A percentile compares a stretch with the other conserved stretches of the same genome.
These are phyloP conservation scores for Rhytidiadelphus loreus DNA, from an alignment of 225 moss, liverwort and hornwort genomes.

Conservation along the genomic window DNA sequence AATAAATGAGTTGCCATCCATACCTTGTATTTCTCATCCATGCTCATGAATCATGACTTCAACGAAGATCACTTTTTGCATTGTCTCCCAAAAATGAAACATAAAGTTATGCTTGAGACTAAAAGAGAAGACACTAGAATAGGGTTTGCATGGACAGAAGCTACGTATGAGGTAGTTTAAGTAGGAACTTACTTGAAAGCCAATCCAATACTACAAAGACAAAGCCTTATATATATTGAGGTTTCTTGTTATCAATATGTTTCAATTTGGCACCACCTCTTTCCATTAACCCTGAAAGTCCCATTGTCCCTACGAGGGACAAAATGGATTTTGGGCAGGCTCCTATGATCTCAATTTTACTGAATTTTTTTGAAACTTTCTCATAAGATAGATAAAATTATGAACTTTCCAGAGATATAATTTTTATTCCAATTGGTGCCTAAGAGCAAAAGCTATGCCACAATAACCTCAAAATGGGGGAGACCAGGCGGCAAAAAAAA, in stretches of 20 bases:
- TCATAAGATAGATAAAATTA: no score
- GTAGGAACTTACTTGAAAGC: fast-evolving
- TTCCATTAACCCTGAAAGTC: no score
- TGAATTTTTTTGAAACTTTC: no score
- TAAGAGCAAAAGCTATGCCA: no score
- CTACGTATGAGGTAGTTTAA: not conserved
- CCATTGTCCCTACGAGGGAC: no score
- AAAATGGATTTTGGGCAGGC: no score
- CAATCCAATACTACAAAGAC: no score
- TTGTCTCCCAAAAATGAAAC: not conserved
- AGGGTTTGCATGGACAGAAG: not conserved
- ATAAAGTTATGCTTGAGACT: not conserved
- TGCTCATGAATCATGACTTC: not conserved
- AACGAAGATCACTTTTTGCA: not conserved
- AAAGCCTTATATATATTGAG: not conserved
- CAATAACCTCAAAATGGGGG: no score
- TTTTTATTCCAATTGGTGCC: no score
- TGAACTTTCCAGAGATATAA: no score
- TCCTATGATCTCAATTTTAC: no score
- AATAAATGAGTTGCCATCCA: not conserved
- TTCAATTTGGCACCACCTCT: not conserved
- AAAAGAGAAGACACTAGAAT: fast-evolving
- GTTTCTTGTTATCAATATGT: not conserved
- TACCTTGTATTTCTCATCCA: not conserved
- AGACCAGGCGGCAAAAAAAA: no score